Evolutionary conservation across 306 rosid species (phyloP).

Genomic region (Cucurbita ficifolia): DNA sequence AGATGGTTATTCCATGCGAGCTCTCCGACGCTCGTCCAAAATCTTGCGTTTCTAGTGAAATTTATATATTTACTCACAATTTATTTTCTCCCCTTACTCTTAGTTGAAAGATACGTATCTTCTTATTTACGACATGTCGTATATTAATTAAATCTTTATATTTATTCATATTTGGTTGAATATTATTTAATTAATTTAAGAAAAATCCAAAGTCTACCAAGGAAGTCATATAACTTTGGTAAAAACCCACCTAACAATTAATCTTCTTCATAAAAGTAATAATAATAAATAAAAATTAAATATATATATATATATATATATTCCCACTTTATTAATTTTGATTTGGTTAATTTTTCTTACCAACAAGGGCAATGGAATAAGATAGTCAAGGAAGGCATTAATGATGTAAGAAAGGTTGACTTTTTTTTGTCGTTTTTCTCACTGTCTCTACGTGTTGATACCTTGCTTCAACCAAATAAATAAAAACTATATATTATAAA

Average conservation of each 20-base stretch:
- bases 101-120: too few relatives aligned
- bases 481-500: too few relatives aligned
- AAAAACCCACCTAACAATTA: constrained; percentile 1
- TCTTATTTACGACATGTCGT: too few relatives aligned
- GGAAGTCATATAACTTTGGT: constrained; percentile 2
- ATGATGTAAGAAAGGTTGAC: constrained; percentile 37
- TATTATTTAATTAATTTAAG: background rate
- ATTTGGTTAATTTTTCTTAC: background rate
- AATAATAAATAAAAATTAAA: too few relatives aligned
- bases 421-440: constrained; percentile 14
- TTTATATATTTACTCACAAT: too few relatives aligned
- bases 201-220: background rate
- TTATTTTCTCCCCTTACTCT: too few relatives aligned
- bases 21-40: too few relatives aligned
- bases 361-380: constrained; percentile 6
- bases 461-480: constrained; percentile 20
- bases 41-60: too few relatives aligned
- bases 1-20: too few relatives aligned
- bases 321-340: background rate
- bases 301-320: background rate
- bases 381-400: constrained; percentile 14
- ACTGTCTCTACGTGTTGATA: constrained; percentile 8
- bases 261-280: background rate
- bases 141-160: too few relatives aligned
- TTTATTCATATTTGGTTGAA: too few relatives aligned